A percentile compares a stretch with the other conserved stretches of the same genome.
These are phyloP conservation scores for Alternaria viburni DNA, from an alignment of 2,329 filamentous ascomycete genomes.

Conservation along the genomic window DNA sequence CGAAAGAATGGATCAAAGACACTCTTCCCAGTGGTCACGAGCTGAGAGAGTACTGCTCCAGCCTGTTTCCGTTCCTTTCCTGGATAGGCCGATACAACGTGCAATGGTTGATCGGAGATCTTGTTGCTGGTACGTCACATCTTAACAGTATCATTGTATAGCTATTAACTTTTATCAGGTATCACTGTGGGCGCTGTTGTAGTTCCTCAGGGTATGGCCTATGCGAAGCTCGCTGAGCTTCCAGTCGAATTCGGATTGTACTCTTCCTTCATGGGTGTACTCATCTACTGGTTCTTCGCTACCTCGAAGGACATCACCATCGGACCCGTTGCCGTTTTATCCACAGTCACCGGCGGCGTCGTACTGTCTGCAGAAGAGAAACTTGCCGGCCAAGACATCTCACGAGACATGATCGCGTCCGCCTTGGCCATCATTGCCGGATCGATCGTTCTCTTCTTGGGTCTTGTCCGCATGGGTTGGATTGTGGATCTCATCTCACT, in stretches of 20 bases:
- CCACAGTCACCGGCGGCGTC: conserved; percentile 84
- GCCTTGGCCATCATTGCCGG: conserved; percentile 81
- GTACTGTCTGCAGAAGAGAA: conserved; percentile 66
- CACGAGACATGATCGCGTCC: conserved; percentile 53
- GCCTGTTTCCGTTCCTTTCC: conserved; percentile 83
- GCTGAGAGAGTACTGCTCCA: conserved; percentile 66
- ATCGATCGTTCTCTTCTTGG: conserved; percentile 79
- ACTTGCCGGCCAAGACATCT: conserved; percentile 43
- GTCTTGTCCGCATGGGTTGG: conserved; percentile 82
- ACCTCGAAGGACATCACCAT: conserved; percentile 99
- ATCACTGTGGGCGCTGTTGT: conserved; percentile 79
- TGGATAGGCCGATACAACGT: conserved; percentile 91
- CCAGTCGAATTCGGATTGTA: conserved; percentile 84
- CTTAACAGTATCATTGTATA: not conserved
- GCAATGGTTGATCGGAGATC: conserved; percentile 86
- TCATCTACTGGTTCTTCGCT: conserved; percentile 97
- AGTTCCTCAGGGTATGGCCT: conserved; percentile 95
- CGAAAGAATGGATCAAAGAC: conserved; percentile 72
- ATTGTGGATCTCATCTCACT: conserved; percentile 94
- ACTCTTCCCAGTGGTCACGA: conserved; percentile 66
- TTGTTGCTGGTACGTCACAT: conserved; percentile 76
- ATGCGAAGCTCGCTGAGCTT: conserved; percentile 81
- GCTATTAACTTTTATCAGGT: conserved; percentile 51
- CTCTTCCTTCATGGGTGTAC: conserved; percentile 93
- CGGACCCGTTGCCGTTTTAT: conserved; percentile 93